Base-by-base conservation (phyloP, 2,329 filamentous ascomycete species). In the Alternaria gaisen region DNA sequence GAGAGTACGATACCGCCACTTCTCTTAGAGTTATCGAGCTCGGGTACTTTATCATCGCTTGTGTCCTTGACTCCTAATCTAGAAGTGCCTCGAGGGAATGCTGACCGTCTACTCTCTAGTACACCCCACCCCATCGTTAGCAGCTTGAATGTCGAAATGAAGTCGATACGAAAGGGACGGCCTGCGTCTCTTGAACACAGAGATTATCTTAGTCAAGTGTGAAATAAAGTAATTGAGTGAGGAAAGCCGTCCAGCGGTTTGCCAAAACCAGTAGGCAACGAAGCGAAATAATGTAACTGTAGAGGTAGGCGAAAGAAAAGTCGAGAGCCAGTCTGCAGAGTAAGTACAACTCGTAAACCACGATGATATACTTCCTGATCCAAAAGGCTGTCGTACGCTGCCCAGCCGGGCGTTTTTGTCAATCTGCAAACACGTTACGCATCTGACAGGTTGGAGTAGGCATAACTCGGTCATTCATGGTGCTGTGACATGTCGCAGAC, bases 101-200 rank as follows among this genome's bases (percentile, higher is more conserved):
- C 56, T 28, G 56, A 32, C n/a, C 59, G 55, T 28, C 16, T 41
- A 38, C 62, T 65, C 40, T 63, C 62, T n/a, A 63, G 48, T 51
- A 65, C 43, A 30, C 62, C 62, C 60, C 59, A 63, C 50, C 62
- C 62, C 62, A 65, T 65, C 16, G 7, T 56, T 22, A 42, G n/a
- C 18, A 40, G 20, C 28, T 48, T 18, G 38, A 24, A 14, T 18
- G n/a, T 24, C 14, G 24, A 7, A 24, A 34, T 32, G 43, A 30
- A 32, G 24, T n/a, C 18, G 18, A 38, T 24, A 24, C 26, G 18
- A 36, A 36, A 14, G 2, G 30, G 30, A 12, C 11, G 9, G 30
- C 30, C 30, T 11, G 30, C 30, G 11, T 32, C 30, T 32, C 30
- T 32, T 32, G 30, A 12, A 32, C 1, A 11, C 30, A 32, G 10